Conservation (phyloP, 169 alveolate species). For the Cryptosporidium ubiquitum region DNA sequence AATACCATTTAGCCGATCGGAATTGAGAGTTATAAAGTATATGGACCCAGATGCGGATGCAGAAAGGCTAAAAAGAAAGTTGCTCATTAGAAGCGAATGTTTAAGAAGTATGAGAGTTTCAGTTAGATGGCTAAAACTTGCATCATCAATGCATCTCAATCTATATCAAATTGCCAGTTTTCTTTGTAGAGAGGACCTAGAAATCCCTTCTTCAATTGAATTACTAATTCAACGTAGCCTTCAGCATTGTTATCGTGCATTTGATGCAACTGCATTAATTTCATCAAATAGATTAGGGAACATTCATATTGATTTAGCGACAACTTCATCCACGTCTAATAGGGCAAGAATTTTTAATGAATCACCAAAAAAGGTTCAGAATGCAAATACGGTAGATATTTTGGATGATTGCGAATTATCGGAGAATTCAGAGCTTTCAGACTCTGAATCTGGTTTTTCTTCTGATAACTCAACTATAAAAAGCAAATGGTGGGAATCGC, state of each 20-base stretch:
- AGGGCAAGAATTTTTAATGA: conserved; percentile 5
- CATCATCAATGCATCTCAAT: conserved; percentile 87
- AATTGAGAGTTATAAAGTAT: conserved; percentile 83
- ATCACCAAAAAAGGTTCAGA: conserved; percentile 8
- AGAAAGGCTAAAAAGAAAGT: conserved; percentile 84
- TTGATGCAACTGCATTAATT: conserved; percentile 79
- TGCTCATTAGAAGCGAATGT: conserved; percentile 88
- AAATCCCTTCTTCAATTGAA: conserved; percentile 89
- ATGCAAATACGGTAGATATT: conserved; percentile 11
- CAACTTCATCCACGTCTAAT: conserved; percentile 41
- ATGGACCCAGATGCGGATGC: conserved; percentile 91
- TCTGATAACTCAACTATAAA: conserved; percentile 56
- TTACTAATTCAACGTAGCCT: conserved; percentile 75
- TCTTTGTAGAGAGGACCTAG: conserved; percentile 86
- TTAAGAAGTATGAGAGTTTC: conserved; percentile 90
- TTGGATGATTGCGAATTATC: background rate
- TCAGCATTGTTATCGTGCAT: conserved; percentile 76
- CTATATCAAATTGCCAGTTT: conserved; percentile 88
- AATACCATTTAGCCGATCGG: conserved; percentile 87
- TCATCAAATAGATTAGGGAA: conserved; percentile 79
- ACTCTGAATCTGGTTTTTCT: background rate
- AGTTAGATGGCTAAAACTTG: conserved; percentile 86
- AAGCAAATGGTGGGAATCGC: conserved; percentile 73
- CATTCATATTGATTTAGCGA: conserved; percentile 77
- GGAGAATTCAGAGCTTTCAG: conserved; percentile 9